A percentile compares a stretch with the other conserved stretches of the same genome.
Evolutionary conservation across 2,329 filamentous ascomycete genomes (phyloP).

Genomic region (Botrytis porri): DNA sequence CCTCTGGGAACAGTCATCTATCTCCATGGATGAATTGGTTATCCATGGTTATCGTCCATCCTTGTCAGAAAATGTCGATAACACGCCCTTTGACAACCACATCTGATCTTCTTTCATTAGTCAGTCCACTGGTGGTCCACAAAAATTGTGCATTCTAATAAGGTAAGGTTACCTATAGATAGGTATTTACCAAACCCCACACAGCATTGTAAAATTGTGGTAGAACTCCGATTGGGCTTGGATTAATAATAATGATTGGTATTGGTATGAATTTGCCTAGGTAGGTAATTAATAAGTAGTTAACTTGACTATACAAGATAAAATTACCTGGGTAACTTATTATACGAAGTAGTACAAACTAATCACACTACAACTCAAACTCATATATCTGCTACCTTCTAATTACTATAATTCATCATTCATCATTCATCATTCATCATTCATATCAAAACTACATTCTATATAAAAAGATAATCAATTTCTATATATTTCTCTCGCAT

Average conservation of each 20-base stretch:
- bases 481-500: no score
- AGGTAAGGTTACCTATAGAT: no score
- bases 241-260: not conserved
- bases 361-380: no score
- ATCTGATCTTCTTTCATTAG: conserved; percentile 7
- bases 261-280: not conserved
- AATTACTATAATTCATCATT: no score
- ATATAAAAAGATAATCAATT: no score
- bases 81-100: conserved; percentile 6
- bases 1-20: conserved; percentile 3
- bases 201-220: no score
- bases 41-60: not conserved
- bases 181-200: not conserved
- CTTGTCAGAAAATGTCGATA: conserved; percentile 6
- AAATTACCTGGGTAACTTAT: not conserved
- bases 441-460: no score
- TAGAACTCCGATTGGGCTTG: not conserved
- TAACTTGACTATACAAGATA: no score
- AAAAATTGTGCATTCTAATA: not conserved
- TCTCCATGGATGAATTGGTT: not conserved
- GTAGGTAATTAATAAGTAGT: no score
- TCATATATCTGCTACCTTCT: no score
- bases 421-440: no score
- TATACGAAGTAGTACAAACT: not conserved
- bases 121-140: not conserved